Base-by-base conservation (phyloP, 441 rosid genomes). In the Raphanus hybrid region DNA sequence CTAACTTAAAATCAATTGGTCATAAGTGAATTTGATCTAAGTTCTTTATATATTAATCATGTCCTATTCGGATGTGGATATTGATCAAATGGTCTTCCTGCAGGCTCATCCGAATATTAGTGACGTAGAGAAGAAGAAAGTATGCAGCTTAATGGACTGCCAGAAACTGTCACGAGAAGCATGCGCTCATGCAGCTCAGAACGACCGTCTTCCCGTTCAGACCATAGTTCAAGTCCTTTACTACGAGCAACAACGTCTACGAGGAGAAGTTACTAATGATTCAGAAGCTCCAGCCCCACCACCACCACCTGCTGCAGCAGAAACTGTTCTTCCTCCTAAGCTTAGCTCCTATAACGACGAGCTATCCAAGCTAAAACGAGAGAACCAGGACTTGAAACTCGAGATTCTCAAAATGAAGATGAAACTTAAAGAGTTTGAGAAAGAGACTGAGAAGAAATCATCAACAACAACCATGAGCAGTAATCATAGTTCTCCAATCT, bases 221-320 rank as follows among this genome's bases (percentile, higher is more conserved):
- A 92, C 96, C 0, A 96, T 93, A 58, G 98, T 95, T 74, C 98
- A 92, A 80, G 99, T 95, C 15, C 95, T 95, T 65, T 90, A 92
- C 85, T 84, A 90, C 55, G 98, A 95, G 83, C 99, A 95, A 76
- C 97, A 91, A 72, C 96, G 98, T 57, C 82, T 95, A 32, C 85
- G 93, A n/a, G 97, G 93, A 5, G 96, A 92, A 61, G 86, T 81
- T 66, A 90, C 87, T 81, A 83, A 84, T 58, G 90, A 87, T 35
- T 81, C 82, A 61, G 87, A 82, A 14, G 52, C 90, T 52, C 50
- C 48, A 55, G 54, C 77, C 2, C 84, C 88, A 64, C 66, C 84
- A 61, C 39, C 64, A 70, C 79, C 85, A 57, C 84, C 80, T 74
- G 3, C 59, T 20, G 68, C 92, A 72, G 6, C 67, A 26, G 68